These are phyloP conservation scores for Lobosporangium transversale DNA, from an alignment of 192 early-diverging fungal genomes.

Conservation along the genomic window DNA sequence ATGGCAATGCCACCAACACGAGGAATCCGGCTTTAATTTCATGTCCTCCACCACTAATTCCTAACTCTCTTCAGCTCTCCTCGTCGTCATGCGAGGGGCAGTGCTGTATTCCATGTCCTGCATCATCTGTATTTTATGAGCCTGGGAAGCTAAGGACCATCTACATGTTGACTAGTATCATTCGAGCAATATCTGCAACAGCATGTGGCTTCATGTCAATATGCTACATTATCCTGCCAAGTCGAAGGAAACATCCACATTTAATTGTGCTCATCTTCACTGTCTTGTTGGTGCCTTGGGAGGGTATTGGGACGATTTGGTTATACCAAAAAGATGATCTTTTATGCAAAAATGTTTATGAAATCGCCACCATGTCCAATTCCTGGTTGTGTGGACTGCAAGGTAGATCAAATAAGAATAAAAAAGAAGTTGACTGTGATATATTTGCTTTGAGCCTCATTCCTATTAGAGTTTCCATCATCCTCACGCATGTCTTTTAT, in stretches of 20 bases:
- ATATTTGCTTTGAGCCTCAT: neutral
- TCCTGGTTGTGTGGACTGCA: conserved; percentile 42
- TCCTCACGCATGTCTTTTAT: neutral
- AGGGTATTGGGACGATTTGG: conserved; percentile 28
- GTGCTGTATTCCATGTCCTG: conserved; percentile 40
- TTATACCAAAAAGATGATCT: conserved; percentile 16
- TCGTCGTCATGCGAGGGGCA: conserved; percentile 8
- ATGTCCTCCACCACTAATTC: conserved; percentile 34
- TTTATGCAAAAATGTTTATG: conserved; percentile 30
- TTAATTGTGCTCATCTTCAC: conserved; percentile 20
- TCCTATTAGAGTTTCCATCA: neutral
- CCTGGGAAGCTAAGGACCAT: conserved; percentile 15
- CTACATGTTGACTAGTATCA: conserved; percentile 23
- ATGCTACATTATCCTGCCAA: conserved; percentile 18
- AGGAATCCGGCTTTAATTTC: no score
- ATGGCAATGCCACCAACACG: neutral
- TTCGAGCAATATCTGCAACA: conserved; percentile 11
- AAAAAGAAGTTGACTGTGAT: neutral
- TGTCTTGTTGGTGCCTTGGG: conserved; percentile 23
- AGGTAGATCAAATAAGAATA: conserved; percentile 16
- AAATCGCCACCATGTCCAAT: conserved; percentile 36
- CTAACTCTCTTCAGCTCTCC: conserved; percentile 11
- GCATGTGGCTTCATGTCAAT: conserved; percentile 6
- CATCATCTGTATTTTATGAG: conserved; percentile 28
- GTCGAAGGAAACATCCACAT: conserved; percentile 37